Conservation (phyloP, 805 yeast species). For the Candida xyloterini region DNA sequence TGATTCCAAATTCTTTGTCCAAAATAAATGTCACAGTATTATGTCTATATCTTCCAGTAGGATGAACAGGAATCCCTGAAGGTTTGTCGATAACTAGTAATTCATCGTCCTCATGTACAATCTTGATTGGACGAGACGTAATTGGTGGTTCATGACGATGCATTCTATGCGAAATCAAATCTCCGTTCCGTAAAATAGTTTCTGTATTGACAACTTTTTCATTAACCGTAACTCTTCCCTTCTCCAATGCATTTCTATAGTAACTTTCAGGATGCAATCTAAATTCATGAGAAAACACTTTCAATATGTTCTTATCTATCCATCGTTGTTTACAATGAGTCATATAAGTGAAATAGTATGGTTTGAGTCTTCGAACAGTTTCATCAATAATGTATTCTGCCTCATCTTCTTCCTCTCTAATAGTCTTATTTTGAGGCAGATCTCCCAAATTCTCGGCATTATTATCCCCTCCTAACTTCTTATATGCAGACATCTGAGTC, state of each 20-base stretch:
- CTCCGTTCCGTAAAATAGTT: conserved; percentile 74
- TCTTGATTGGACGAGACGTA: conserved; percentile 51
- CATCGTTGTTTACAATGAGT: conserved; percentile 91
- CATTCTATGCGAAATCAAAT: conserved; percentile 68
- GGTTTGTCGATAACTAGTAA: conserved; percentile 89
- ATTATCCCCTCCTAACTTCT: conserved; percentile 37
- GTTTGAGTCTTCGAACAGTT: conserved; percentile 66
- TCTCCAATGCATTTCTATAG: conserved; percentile 51
- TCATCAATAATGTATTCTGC: conserved; percentile 58
- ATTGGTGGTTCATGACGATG: conserved; percentile 94
- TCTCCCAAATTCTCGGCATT: conserved; percentile 15
- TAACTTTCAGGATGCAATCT: conserved; percentile 70
- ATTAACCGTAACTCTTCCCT: conserved; percentile 77
- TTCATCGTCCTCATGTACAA: conserved; percentile 72
- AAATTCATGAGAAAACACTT: conserved; percentile 81
- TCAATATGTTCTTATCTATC: conserved; percentile 79
- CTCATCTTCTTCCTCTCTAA: conserved; percentile 57
- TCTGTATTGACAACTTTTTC: conserved; percentile 60
- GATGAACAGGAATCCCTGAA: conserved; percentile 92
- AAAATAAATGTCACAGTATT: conserved; percentile 74
- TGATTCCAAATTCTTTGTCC: conserved; percentile 62
- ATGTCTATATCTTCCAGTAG: conserved; percentile 81
- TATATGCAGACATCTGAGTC: conserved; percentile 38
- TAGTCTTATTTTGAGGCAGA: conserved; percentile 28
- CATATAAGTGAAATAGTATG: conserved; percentile 84